Evolutionary conservation across 2,329 filamentous ascomycete genomes (phyloP).

Genomic region (Colletotrichum cereale): DNA sequence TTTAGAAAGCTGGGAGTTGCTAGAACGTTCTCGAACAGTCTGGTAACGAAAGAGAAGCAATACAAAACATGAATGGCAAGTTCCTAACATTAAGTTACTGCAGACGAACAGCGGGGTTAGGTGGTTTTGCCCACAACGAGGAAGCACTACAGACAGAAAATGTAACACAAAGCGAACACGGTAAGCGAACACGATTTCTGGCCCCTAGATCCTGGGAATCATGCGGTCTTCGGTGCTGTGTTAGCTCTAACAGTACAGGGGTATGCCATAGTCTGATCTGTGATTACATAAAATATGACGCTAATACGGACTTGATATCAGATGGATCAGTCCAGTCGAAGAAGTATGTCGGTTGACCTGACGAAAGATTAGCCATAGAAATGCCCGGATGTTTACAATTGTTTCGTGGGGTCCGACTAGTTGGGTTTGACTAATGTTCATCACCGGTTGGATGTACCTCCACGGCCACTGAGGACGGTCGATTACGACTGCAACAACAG

Average conservation of each 20-base stretch:
- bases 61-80: too few species aligned
- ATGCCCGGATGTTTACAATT: neutral
- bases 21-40: too few species aligned
- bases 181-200: slow-evolving; percentile 11
- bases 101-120: neutral
- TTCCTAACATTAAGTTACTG: too few species aligned
- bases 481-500: neutral
- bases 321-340: slow-evolving; percentile 21
- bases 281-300: slow-evolving; percentile 23
- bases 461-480: neutral
- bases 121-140: neutral
- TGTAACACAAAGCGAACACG: neutral
- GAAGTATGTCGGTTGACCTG: too few species aligned
- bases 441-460: slow-evolving; percentile 1
- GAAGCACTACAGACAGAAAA: too few species aligned
- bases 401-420: slow-evolving; percentile 18
- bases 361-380: slow-evolving; percentile 18
- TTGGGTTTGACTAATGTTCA: slow-evolving; percentile 26
- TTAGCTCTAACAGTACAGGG: slow-evolving; percentile 23
- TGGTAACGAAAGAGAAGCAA: too few species aligned
- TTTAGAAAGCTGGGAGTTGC: too few species aligned
- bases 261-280: slow-evolving; percentile 4
- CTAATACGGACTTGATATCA: neutral
- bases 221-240: slow-evolving; percentile 13
- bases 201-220: neutral